Evolutionary conservation across 148 eudicot species (phyloP).

Genomic region (Persicaria maculosa): DNA sequence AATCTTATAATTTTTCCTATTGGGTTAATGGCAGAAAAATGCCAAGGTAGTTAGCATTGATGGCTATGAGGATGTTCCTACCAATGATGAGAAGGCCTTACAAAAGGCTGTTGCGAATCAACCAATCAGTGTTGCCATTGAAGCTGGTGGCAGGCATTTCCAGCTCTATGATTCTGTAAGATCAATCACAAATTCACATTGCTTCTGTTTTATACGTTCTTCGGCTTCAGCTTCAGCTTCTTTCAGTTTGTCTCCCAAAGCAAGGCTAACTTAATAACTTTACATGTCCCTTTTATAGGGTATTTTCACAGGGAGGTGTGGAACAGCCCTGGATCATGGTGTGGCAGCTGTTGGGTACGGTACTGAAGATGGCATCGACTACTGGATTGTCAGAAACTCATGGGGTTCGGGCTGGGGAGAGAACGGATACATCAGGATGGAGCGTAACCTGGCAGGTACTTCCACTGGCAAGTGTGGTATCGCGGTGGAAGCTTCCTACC

Average conservation of each 20-base stretch:
- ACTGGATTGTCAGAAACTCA: conserved; percentile 32
- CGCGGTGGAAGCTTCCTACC: conserved; percentile 23
- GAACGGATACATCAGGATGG: conserved; percentile 26
- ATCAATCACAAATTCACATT: background rate
- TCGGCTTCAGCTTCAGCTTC: background rate
- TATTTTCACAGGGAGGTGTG: conserved; percentile 22
- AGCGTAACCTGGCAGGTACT: conserved; percentile 8
- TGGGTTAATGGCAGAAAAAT: conserved; percentile 16
- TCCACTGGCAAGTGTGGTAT: conserved; percentile 29
- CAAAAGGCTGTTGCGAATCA: conserved; percentile 30
- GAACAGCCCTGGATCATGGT: conserved; percentile 22
- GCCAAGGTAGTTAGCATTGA: conserved; percentile 27
- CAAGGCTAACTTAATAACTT: background rate
- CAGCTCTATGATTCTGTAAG: conserved; percentile 27
- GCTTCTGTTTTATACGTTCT: too few species aligned
- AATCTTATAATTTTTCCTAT: background rate
- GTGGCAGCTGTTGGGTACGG: conserved; percentile 31
- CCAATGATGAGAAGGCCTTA: conserved; percentile 27
- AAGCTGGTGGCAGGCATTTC: conserved; percentile 26
- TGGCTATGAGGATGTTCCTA: conserved; percentile 26
- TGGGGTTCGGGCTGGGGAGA: conserved; percentile 34
- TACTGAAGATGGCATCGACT: conserved; percentile 18
- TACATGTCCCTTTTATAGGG: conserved; percentile 12
- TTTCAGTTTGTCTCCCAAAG: background rate
- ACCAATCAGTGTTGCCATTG: conserved; percentile 30